Conservation (phyloP, 106 monocot genomes). For the Hemerocallis citrina region DNA sequence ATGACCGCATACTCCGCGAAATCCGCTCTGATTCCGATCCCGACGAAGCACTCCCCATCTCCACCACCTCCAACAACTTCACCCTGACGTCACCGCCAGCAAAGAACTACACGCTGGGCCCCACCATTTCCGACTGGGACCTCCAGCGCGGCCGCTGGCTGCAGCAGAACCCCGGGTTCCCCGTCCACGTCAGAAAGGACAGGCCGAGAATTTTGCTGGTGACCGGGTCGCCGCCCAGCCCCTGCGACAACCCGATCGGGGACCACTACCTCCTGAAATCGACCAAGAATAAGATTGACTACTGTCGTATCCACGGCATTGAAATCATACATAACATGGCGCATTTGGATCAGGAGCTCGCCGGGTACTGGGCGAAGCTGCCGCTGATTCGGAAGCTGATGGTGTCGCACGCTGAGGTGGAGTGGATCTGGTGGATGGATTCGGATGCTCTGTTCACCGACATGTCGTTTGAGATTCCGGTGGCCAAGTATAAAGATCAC, state of each 20-base stretch:
- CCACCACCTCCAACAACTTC: neutral
- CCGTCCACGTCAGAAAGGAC: slow-evolving; percentile 8
- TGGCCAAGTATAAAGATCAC: slow-evolving; percentile 15
- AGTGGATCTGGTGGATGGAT: slow-evolving; percentile 80
- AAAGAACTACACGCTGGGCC: slow-evolving; percentile 43
- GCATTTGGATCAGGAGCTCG: slow-evolving; percentile 44
- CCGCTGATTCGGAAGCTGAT: slow-evolving; percentile 43
- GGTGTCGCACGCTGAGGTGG: slow-evolving; percentile 55
- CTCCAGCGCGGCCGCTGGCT: slow-evolving; percentile 40
- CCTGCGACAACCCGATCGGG: slow-evolving; percentile 56
- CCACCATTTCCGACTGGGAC: slow-evolving; percentile 57
- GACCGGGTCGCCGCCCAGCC: slow-evolving; percentile 53
- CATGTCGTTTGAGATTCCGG: slow-evolving; percentile 54
- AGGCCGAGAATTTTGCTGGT: slow-evolving; percentile 44
- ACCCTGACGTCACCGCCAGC: slow-evolving; percentile 1
- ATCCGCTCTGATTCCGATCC: slow-evolving; percentile 61
- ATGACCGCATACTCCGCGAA: slow-evolving; percentile 61
- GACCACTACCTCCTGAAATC: slow-evolving; percentile 59
- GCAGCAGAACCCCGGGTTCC: slow-evolving; percentile 32
- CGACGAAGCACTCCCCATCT: slow-evolving; percentile 12
- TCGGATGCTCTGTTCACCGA: slow-evolving; percentile 62
- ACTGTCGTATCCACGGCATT: slow-evolving; percentile 58
- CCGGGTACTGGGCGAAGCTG: slow-evolving; percentile 68
- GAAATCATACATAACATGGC: slow-evolving; percentile 70
- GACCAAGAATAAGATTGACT: slow-evolving; percentile 69